Evolutionary conservation across 345 rosid genomes (phyloP), one percentile per base, ranked within the genome.

Genomic region (Streptanthus diversifolius): DNA sequence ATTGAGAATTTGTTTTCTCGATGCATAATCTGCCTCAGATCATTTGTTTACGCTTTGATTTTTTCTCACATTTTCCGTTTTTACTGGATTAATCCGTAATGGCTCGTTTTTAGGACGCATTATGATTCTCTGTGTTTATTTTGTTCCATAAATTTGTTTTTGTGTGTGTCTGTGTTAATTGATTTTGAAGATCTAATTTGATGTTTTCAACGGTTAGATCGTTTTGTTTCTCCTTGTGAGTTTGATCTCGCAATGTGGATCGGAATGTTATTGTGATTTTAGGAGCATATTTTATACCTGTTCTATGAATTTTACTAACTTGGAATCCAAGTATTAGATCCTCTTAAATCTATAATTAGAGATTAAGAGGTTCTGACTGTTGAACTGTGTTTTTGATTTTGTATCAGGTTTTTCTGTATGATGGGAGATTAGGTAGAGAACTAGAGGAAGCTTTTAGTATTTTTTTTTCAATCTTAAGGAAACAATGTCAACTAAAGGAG

Each of bases 401-500:
- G 71, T 70, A 13, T 39, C 72, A 71, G 76, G 68, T 29, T 44
- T 53, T 35, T 36, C 27, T 51, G 45, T 74, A 14, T 52, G 47
- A 19, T 32, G 45, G 7, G 77, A 63, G 70, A 25, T 75, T 76
- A 59, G 74, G 64, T 75, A 73, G 54, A 82, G 76, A 66, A 71
- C 36, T 78, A 69, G 81, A 66, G 47, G 66, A 62, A 25, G 58
- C 4, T 32, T 9, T 62, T 58, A n/a, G 39, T 12, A 5, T 15
- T 44, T 21, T 25, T 57, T 75, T 15, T 44, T 29, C 3, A n/a
- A 52, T 21, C 19, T 21, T 2, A 30, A 8, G 51, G 30, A 40
- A 73, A 77, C 54, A 63, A 90, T 89, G 99, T 74, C 86, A 45
- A 25, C 80, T 7, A 85, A 73, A 64, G 84, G 84, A 65, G 92